Evolutionary conservation across 352 stramenopile genomes (phyloP), one percentile per base, ranked within the genome.

Genomic region (Pseudoperonospora humuli): DNA sequence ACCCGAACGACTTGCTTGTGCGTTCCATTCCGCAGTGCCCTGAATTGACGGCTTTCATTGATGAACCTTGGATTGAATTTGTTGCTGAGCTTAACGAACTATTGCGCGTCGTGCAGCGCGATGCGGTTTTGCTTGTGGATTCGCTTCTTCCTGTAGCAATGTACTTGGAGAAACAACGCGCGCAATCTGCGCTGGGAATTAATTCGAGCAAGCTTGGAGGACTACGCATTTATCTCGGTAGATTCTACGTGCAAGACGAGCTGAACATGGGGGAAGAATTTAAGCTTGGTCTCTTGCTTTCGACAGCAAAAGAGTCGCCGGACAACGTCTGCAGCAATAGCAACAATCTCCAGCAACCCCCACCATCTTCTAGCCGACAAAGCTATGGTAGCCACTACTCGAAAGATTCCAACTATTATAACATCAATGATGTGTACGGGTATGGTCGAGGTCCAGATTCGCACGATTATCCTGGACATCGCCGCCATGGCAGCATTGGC

Each of bases 61-160:
- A 91, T 41, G 79, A 88, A 21, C 74, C 70, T 33, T 91, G 75
- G 76, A 76, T 91, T 53, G 72, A 87, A 61, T 84, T 91, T 50
- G 77, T 91, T 29, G 76, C 75, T 0, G 79, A 91, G 40, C 53
- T 91, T 0, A 91, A 91, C 39, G 73, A 79, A 27, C 39, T 91
- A 5, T 48, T 91, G 24, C 75, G 79, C 3, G 62, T 86, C 9
- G 76, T 91, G 13, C 60, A 77, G 28, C 67, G 71, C n/a, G 57
- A 84, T 20, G 65, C 77, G 46, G 46, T 52, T 40, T 62, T 47
- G 7, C 43, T 84, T 9, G 62, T 84, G 9, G 62, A 82, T 39
- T 76, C 72, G 18, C 66, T 89, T 2, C 51, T 81, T 33, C 71
- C 72, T 18, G 76, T 85, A 8, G 71, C 76, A 1, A 55, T 65